phyloP scores from a whole-genome alignment of 495 filamentous ascomycete genomes.

The Aspergillus saccharolyticus region DNA sequence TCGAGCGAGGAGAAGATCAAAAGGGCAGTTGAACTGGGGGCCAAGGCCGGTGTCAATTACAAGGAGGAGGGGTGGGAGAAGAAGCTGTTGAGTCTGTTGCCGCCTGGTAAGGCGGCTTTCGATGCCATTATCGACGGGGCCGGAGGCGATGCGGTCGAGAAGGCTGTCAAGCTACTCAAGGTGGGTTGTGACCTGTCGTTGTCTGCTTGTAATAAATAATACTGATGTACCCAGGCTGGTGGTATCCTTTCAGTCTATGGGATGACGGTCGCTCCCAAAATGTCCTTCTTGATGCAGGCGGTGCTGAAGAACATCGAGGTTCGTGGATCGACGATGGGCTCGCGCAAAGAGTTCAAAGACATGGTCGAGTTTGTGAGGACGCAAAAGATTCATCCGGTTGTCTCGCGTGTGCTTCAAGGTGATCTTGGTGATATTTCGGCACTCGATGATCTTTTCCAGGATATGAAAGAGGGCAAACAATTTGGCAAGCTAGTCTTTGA shows the following conservation, averaged over 20 bases:
- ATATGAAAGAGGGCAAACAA: conserved; percentile 69
- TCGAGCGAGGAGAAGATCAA: conserved; percentile 60
- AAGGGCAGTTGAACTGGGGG: conserved; percentile 58
- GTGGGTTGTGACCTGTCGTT: conserved; percentile 22
- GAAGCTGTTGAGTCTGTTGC: conserved; percentile 53
- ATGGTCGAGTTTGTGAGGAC: conserved; percentile 70
- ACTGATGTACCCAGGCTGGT: conserved; percentile 37
- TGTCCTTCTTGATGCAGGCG: conserved; percentile 65
- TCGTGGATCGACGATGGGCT: conserved; percentile 70
- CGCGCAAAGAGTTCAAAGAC: conserved; percentile 65
- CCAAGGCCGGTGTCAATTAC: conserved; percentile 64
- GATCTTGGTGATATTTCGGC: conserved; percentile 61
- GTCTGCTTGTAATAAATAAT: not conserved
- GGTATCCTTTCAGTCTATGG: conserved; percentile 68
- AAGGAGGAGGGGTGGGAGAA: conserved; percentile 64
- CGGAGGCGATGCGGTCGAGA: conserved; percentile 64
- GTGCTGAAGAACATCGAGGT: conserved; percentile 75
- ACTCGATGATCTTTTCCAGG: conserved; percentile 66
- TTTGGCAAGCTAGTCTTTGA: conserved; percentile 73
- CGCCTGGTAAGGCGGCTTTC: conserved; percentile 50
- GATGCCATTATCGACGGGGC: conserved; percentile 75
- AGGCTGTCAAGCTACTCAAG: conserved; percentile 53
- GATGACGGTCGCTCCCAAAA: conserved; percentile 71
- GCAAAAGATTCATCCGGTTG: conserved; percentile 59
- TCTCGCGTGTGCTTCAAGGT: conserved; percentile 52